Evolutionary conservation across 805 yeast genomes (phyloP), one percentile per base, ranked within the genome.

Genomic region (Metschnikowia lachancei): DNA sequence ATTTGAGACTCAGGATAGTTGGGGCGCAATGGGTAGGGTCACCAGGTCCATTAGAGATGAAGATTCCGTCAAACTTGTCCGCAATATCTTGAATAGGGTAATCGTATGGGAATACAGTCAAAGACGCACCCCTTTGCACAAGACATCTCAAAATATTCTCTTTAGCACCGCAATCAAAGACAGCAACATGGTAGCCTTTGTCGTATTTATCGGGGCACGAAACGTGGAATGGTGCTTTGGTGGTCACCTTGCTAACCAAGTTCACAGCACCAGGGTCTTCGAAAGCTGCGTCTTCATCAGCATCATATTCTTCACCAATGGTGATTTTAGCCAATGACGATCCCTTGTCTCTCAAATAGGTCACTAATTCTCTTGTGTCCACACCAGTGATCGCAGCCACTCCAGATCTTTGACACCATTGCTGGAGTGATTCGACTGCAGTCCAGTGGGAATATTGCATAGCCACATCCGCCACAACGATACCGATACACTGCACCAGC

Each of bases 401-500:
- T 36, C 96, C 96, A 58, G 90, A 95, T 64, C 96, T 83, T 69
- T 87, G 81, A 74, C 99, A 94, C 99, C 98, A 94, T 58, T 87
- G 87, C 50, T 88, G 86, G 48, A 94, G 77, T 16, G 95, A 85
- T 73, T 94, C 98, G 29, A 94, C 96, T 3, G 99, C 99, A 31
- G 98, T 91, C 99, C 99, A 94, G 67, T 94, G 99, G n/a, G 97
- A 88, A 69, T 92, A 89, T 65, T 90, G 80, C 77, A 91, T 79
- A 18, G 99, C 98, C 45, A 81, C 96, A 63, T 94, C 97, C 36
- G 96, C 87, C 22, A 94, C 99, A 40, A 94, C 96, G 49, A 94
- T 89, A 58, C 98, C 99, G 51, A 87, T 83, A 70, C 97, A 91
- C 70, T 94, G 98, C 46, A 88, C 83, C 57, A 78, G 80, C 4